These are phyloP conservation scores for Lagenidium giganteum DNA, from an alignment of 352 stramenopile species.

Conservation along the genomic window DNA sequence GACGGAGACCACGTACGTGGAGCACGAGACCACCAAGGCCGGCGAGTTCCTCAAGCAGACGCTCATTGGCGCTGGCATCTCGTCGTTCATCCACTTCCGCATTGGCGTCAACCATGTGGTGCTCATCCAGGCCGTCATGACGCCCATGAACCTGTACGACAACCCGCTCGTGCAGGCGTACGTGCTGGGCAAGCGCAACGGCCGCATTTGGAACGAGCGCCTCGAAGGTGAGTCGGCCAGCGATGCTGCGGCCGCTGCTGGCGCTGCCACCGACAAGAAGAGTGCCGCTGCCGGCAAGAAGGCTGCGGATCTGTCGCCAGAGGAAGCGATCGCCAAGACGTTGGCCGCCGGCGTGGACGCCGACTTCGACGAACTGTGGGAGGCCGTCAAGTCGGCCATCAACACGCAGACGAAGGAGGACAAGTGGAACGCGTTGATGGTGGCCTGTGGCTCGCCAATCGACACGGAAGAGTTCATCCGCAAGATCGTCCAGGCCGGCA, in stretches of 20 bases:
- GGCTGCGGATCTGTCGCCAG: slow-evolving; percentile 23
- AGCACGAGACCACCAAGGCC: slow-evolving; percentile 8
- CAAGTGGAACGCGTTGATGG: slow-evolving; percentile 81
- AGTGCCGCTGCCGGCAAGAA: slow-evolving; percentile 9
- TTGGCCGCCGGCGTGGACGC: slow-evolving; percentile 57
- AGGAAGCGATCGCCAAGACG: slow-evolving; percentile 56
- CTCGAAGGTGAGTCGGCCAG: slow-evolving; percentile 72
- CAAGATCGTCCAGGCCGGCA: slow-evolving; percentile 50
- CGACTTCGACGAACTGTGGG: slow-evolving; percentile 70
- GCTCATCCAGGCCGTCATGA: slow-evolving; percentile 83
- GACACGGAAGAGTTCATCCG: slow-evolving; percentile 80
- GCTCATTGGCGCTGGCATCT: too few species aligned
- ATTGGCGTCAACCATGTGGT: slow-evolving; percentile 87
- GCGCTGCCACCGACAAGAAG: slow-evolving; percentile 18
- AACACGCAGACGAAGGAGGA: slow-evolving; percentile 70
- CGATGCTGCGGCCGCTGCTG: slow-evolving; percentile 30
- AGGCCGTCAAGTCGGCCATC: slow-evolving; percentile 44
- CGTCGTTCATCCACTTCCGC: slow-evolving; percentile 81
- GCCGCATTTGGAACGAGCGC: slow-evolving; percentile 75
- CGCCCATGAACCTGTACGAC: slow-evolving; percentile 79
- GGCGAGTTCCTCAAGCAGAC: slow-evolving; percentile 3
- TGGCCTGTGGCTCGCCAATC: slow-evolving; percentile 71
- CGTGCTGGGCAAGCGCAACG: slow-evolving; percentile 52
- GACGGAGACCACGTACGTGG: too few species aligned
- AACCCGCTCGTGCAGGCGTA: slow-evolving; percentile 75